Evolutionary conservation across 1,284 basidiomycete species (phyloP), one percentile per base, ranked within the genome.

Genomic region (Melampsora larici-populina): DNA sequence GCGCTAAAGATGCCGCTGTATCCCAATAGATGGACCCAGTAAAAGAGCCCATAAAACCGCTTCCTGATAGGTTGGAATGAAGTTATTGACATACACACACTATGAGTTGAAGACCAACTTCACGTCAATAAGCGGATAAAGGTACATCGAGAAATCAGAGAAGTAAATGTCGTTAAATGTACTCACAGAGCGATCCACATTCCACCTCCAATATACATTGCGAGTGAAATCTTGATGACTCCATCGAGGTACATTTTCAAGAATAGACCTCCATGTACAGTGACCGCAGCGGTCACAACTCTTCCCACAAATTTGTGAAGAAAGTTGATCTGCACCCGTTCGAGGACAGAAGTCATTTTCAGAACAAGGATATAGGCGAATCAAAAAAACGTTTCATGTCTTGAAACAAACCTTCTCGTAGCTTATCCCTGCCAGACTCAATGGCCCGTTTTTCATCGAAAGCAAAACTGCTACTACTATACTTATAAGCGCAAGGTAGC

Each of bases 371-470:
- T 26, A 33, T 29, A 7, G 21, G 17, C 48, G 66, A 68, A 46
- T 72, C 6, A 63, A 48, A 64, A 18, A 48, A 31, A 24, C 7
- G 49, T 31, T 24, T 24, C 15, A 18, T 1, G n/a, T 40, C 33
- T n/a, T 7, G 36, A 21, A 46, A 63, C 40, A 36, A 49, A 78
- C 75, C 68, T 78, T 78, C 69, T 78, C 75, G 62, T 78, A 78
- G 49, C 75, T 67, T 65, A 63, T 78, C 11, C 75, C 75, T 21
- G 70, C 43, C n/a, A 78, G 31, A 33, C 60, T 26, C 51, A 78
- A 46, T 15, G 75, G 75, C 46, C 31, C 55, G 51, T 78, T 78
- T 70, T 78, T 78, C 75, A 70, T 78, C 17, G 75, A 78, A 55
- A 78, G 69, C 15, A 78, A 49, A 0, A 78, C 74, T 66, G 68